phyloP scores from a whole-genome alignment of 805 yeast species.

The Candida germanica region DNA sequence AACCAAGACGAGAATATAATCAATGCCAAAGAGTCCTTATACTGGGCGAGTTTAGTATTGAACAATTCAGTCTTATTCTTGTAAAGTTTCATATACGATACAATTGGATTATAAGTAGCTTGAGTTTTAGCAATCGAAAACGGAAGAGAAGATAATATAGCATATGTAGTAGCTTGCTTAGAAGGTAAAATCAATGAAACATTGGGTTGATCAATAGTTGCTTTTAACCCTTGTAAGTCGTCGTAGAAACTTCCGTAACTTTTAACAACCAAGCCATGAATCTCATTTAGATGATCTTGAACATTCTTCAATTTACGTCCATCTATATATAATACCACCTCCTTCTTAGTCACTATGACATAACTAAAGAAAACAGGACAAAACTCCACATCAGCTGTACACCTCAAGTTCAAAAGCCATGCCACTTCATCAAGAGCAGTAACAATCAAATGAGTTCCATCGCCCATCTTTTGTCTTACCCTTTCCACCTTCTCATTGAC shows the following conservation, averaged over 20 bases:
- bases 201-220: slow-evolving; percentile 16
- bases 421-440: slow-evolving; percentile 81
- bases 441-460: slow-evolving; percentile 38
- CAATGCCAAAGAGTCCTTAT: slow-evolving; percentile 78
- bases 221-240: slow-evolving; percentile 39
- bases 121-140: slow-evolving; percentile 22
- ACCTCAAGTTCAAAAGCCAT: slow-evolving; percentile 73
- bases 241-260: slow-evolving; percentile 59
- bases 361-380: slow-evolving; percentile 86
- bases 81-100: slow-evolving; percentile 59
- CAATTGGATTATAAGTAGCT: slow-evolving; percentile 26
- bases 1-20: slow-evolving; percentile 81
- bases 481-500: slow-evolving; percentile 27
- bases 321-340: slow-evolving; percentile 54
- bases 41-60: slow-evolving; percentile 74
- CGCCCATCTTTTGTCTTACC: slow-evolving; percentile 30
- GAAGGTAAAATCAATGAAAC: slow-evolving; percentile 30
- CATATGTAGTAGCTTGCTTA: slow-evolving; percentile 28
- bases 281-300: slow-evolving; percentile 24
- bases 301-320: slow-evolving; percentile 35
- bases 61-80: slow-evolving; percentile 71
- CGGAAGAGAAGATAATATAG: slow-evolving; percentile 29
- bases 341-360: slow-evolving; percentile 32
- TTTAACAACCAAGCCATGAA: slow-evolving; percentile 36
- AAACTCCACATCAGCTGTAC: slow-evolving; percentile 70